Base-by-base conservation (phyloP, 2,329 filamentous ascomycete genomes). In the Colletotrichum karsti region DNA sequence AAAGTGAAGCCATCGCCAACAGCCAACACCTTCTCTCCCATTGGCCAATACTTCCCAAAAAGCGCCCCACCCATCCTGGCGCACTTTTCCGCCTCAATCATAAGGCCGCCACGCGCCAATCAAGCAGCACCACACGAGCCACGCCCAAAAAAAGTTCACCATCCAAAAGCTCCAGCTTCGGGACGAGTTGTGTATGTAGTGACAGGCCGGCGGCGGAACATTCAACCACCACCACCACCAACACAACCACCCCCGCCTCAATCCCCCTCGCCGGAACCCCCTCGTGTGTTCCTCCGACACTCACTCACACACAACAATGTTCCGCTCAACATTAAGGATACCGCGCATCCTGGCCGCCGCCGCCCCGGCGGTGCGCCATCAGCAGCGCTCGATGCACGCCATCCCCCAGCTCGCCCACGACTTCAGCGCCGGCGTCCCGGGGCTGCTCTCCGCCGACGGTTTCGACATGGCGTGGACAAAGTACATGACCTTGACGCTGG, bases 381-480 rank as follows among this genome's bases (percentile, higher is more conserved):
- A 74, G 73, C 72, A 76, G 71, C 74, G 77, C 74, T 80, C 80
- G 53, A 71, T 85, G 54, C 87, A 89, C 74, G 69, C 77, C 44
- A 76, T 88, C 24, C 85, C 85, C n/a, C 56, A 74, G 39, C 80
- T 88, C 70, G 74, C 73, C 35, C 82, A 87, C 63, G 77, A 84
- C 72, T 85, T 80, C 80, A 77, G 78, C 56, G 66, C 85, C 48
- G 87, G 85, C 67, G 84, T 97, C 6, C 87, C 89, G n/a, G 88
- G 89, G 13, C 85, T 98, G 69, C 85, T 97, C 77, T 90, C 90
- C 30, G 79, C 85, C 2, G 83, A 87, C 56, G 93, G 88, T 61
- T 97, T 93, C 80, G 82, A 91, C 63, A 87, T 93, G 61, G 91
- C 94, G 55, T 99, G 94, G 91, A 91, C 87, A 35, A 85, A 94